A percentile compares a stretch with the other conserved stretches of the same genome.
phyloP scores from a whole-genome alignment of 1,284 basidiomycete species.

The Ceratobasidium sp. region DNA sequence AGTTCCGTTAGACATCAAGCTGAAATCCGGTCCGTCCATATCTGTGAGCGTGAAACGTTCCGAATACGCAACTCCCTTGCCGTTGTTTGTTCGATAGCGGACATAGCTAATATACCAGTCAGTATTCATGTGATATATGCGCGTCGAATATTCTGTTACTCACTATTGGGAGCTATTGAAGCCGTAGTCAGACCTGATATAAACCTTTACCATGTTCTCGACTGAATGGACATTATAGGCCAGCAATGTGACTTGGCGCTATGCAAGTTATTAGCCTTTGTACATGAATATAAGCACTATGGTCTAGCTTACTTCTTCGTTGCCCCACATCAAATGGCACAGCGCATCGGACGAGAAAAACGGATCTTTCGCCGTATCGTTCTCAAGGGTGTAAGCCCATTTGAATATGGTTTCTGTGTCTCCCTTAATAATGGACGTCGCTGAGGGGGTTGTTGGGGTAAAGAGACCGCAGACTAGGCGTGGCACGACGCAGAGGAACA shows the following conservation, averaged over 20 bases:
- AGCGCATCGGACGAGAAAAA: background rate
- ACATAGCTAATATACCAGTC: background rate
- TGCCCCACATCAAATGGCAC: conserved; percentile 36
- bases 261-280: too few relatives aligned
- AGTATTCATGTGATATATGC: conserved; percentile 21
- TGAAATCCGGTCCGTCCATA: conserved; percentile 23
- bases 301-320: conserved; percentile 1
- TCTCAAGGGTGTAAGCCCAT: background rate
- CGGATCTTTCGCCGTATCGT: background rate
- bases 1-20: background rate
- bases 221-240: background rate
- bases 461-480: conserved; percentile 3
- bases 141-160: background rate
- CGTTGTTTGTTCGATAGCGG: conserved; percentile 5
- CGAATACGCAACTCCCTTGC: background rate
- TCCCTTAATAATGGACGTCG: conserved; percentile 4
- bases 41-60: conserved; percentile 9
- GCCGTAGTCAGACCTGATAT: conserved; percentile 22
- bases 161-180: conserved; percentile 30
- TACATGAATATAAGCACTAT: background rate
- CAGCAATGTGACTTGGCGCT: conserved; percentile 19
- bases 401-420: background rate
- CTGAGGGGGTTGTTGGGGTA: conserved; percentile 7
- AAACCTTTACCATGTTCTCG: conserved; percentile 5
- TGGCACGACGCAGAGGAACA: background rate